Evolutionary conservation across 2,329 filamentous ascomycete genomes (phyloP).

Genomic region (Cytospora mali): DNA sequence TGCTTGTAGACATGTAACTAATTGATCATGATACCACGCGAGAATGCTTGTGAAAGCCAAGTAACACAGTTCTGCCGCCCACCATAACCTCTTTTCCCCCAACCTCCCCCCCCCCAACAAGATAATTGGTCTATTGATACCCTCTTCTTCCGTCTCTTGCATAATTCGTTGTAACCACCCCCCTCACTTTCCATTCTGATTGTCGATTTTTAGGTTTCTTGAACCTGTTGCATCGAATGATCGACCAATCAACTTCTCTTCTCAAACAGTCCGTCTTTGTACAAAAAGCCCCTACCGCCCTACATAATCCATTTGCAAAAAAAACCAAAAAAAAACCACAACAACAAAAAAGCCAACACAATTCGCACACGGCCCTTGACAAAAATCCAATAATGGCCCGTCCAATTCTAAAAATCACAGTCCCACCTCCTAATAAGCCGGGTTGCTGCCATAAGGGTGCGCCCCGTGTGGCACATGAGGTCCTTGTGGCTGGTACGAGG

Average conservation of each 20-base stretch:
- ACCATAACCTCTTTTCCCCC: neutral
- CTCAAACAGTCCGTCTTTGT: neutral
- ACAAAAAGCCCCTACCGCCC: neutral
- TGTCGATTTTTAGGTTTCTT: neutral
- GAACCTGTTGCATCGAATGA: neutral
- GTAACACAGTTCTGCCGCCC: neutral
- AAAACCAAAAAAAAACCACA: neutral
- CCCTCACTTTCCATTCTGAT: neutral
- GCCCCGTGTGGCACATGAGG: conserved; percentile 23
- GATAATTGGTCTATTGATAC: neutral
- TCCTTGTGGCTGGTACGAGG: conserved; percentile 27
- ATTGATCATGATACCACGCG: conserved; percentile 18
- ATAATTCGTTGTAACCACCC: neutral
- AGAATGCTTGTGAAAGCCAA: neutral
- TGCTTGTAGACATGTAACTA: conserved; percentile 14
- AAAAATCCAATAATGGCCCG: neutral
- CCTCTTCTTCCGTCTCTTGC: neutral
- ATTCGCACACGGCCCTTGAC: too few relatives aligned
- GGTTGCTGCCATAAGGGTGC: conserved; percentile 25
- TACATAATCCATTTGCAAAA: too few relatives aligned
- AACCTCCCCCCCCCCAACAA: neutral
- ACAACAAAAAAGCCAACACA: too few relatives aligned
- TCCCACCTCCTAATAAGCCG: conserved; percentile 14
- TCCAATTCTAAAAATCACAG: neutral
- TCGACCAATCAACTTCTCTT: neutral